Conservation (phyloP, 768 basidiomycete genomes). For the Boletus tomentosulus region DNA sequence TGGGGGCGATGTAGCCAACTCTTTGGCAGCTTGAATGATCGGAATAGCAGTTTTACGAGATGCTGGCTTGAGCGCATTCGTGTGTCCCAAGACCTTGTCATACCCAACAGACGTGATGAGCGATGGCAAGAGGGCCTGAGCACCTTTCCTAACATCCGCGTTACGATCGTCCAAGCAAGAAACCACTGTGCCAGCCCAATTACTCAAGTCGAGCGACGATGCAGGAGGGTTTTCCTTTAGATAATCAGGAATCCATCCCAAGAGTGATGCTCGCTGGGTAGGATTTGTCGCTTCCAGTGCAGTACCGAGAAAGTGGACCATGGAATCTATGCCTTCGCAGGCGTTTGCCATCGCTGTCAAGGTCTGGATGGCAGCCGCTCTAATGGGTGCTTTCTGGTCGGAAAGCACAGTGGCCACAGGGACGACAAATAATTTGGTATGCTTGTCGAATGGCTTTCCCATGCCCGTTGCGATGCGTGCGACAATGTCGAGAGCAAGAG, state of each 20-base stretch:
- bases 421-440: slow-evolving; percentile 68
- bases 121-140: slow-evolving; percentile 73
- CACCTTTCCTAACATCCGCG: slow-evolving; percentile 87
- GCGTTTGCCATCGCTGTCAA: slow-evolving; percentile 80
- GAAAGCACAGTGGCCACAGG: slow-evolving; percentile 82
- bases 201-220: slow-evolving; percentile 59
- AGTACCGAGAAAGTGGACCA: slow-evolving; percentile 74
- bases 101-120: slow-evolving; percentile 75
- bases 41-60: slow-evolving; percentile 81
- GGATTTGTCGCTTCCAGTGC: slow-evolving; percentile 87
- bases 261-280: slow-evolving; percentile 71
- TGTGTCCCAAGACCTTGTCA: slow-evolving; percentile 82
- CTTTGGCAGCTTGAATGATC: slow-evolving; percentile 81
- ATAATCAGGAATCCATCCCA: slow-evolving; percentile 79
- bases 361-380: slow-evolving; percentile 71
- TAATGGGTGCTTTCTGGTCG: slow-evolving; percentile 88
- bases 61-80: slow-evolving; percentile 85
- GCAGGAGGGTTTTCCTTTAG: slow-evolving; percentile 60
- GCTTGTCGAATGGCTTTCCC: slow-evolving; percentile 93
- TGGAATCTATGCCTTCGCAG: slow-evolving; percentile 77
- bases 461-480: slow-evolving; percentile 88
- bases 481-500: slow-evolving; percentile 85
- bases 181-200: slow-evolving; percentile 63
- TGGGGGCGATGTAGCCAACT: slow-evolving; percentile 33
- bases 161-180: slow-evolving; percentile 86